Evolutionary conservation across 371 early-diverging fungal species (phyloP).

Genomic region (Apophysomyces variabilis): DNA sequence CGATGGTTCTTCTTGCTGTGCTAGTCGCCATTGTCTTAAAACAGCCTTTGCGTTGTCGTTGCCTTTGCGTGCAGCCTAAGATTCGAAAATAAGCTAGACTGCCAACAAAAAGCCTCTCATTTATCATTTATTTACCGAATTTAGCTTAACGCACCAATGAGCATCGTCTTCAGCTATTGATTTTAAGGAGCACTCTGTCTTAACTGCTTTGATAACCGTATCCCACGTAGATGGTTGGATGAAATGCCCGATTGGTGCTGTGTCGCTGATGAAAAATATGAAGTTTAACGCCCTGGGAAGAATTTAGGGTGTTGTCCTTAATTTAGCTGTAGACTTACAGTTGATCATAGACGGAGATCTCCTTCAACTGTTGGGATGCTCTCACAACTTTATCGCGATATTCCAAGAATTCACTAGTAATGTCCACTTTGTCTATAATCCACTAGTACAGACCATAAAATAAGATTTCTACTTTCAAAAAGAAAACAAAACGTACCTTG

Average conservation of each 20-base stretch:
- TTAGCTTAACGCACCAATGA: slow-evolving; percentile 3
- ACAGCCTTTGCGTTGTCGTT: slow-evolving; percentile 1
- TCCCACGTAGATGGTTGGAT: slow-evolving; percentile 6
- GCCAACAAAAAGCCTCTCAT: not conserved
- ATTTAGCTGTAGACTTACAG: not conserved
- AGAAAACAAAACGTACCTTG: not conserved
- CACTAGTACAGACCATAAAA: not conserved
- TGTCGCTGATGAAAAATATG: slow-evolving; percentile 4
- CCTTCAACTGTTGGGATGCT: not conserved
- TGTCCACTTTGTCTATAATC: slow-evolving; percentile 2
- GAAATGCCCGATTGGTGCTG: slow-evolving; percentile 3
- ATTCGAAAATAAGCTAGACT: not conserved
- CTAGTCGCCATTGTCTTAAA: slow-evolving; percentile 7
- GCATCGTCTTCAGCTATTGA: slow-evolving; percentile 9
- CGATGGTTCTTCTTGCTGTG: slow-evolving; percentile 2
- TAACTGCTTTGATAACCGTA: not conserved
- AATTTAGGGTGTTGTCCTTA: not conserved
- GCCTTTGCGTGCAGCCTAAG: slow-evolving; percentile 8
- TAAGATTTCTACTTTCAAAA: not conserved
- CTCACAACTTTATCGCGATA: slow-evolving; percentile 1
- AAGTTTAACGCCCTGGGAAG: slow-evolving; percentile 4
- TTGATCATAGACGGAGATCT: not conserved
- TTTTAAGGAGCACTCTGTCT: slow-evolving; percentile 2
- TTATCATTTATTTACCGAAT: not conserved
- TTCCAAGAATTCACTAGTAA: not conserved